Conservation (phyloP, 306 rosid species). For the Luffa acutangula region DNA sequence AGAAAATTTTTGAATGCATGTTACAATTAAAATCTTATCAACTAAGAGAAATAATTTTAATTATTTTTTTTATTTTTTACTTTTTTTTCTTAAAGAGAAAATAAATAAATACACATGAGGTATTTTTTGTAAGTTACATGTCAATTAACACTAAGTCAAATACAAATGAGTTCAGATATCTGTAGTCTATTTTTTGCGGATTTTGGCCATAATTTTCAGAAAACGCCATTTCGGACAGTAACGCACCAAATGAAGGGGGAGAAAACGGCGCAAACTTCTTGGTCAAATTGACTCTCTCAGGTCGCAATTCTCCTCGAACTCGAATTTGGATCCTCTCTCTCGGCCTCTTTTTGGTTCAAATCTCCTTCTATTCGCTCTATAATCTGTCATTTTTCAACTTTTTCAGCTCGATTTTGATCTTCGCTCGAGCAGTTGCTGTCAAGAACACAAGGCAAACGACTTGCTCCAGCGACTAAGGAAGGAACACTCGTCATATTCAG, state of each 20-base stretch:
- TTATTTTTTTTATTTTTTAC: too few species aligned
- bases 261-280: slow-evolving; percentile 8
- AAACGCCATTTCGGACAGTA: slow-evolving; percentile 1
- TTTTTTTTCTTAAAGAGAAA: too few species aligned
- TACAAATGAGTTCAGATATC: too few species aligned
- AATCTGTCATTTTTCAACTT: not conserved
- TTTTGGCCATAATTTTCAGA: not conserved
- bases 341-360: not conserved
- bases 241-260: not conserved
- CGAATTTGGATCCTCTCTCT: not conserved
- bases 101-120: too few species aligned
- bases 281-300: not conserved
- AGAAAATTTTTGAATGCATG: too few species aligned
- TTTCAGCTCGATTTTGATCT: not conserved
- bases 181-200: not conserved
- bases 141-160: too few species aligned
- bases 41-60: too few species aligned
- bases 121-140: too few species aligned
- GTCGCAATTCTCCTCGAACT: not conserved
- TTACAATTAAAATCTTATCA: too few species aligned
- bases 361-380: not conserved
- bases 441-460: not conserved
- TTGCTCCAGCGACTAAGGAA: not conserved
- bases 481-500: not conserved
- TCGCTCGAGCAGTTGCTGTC: not conserved